phyloP scores from a whole-genome alignment of 1,139 yeast species.

The Saccharomyces hybrid region DNA sequence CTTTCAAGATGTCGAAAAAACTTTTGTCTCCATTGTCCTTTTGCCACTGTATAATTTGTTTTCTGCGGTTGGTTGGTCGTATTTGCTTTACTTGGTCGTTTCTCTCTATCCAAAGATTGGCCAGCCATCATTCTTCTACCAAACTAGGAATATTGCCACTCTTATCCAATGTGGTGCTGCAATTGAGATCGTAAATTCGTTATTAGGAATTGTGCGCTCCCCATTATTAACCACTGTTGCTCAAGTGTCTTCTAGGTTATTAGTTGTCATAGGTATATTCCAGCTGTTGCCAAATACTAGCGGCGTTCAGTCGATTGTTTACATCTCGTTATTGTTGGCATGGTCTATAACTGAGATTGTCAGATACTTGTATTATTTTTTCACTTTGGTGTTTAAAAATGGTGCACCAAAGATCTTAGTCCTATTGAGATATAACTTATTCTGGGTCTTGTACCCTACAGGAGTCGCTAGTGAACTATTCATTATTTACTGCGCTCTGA shows the following conservation, averaged over 20 bases:
- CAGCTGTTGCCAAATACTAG: slow-evolving; percentile 66
- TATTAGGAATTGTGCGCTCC: slow-evolving; percentile 71
- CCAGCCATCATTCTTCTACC: slow-evolving; percentile 53
- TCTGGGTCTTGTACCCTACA: slow-evolving; percentile 75
- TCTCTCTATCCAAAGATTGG: slow-evolving; percentile 37
- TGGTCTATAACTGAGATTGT: slow-evolving; percentile 91
- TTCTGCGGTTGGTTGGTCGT: slow-evolving; percentile 62
- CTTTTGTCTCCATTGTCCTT: slow-evolving; percentile 19
- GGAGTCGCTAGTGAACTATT: slow-evolving; percentile 82
- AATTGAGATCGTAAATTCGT: slow-evolving; percentile 72
- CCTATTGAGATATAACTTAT: slow-evolving; percentile 75
- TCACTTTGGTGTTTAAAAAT: slow-evolving; percentile 31
- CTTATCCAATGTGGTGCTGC: slow-evolving; percentile 76
- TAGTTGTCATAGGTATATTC: slow-evolving; percentile 80
- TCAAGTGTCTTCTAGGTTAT: slow-evolving; percentile 79
- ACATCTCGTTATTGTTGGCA: slow-evolving; percentile 61
- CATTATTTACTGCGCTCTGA: slow-evolving; percentile 61
- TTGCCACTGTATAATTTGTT: slow-evolving; percentile 52
- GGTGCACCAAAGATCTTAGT: slow-evolving; percentile 52
- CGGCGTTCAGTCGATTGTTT: slow-evolving; percentile 44
- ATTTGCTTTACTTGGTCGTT: slow-evolving; percentile 45
- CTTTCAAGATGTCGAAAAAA: slow-evolving; percentile 15
- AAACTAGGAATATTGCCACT: slow-evolving; percentile 54
- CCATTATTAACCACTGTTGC: slow-evolving; percentile 76
- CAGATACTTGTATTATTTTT: slow-evolving; percentile 78